Evolutionary conservation across 768 basidiomycete species (phyloP).

Genomic region (Lyophyllum atratum): DNA sequence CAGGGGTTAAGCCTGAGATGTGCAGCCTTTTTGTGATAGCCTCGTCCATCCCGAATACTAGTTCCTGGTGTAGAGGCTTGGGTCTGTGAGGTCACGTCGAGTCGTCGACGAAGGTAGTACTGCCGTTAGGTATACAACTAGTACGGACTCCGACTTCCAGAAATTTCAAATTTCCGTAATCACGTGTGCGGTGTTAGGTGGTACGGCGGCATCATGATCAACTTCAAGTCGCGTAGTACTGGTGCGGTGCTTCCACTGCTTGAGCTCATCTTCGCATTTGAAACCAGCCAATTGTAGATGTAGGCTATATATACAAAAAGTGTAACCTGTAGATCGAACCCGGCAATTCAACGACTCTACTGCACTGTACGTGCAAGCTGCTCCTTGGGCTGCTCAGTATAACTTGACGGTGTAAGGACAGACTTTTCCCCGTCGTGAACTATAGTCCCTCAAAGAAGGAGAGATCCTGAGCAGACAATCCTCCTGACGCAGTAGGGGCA

Average conservation of each 20-base stretch:
- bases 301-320: neutral
- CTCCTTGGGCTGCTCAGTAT: neutral
- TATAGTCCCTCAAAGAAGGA: slow-evolving; percentile 84
- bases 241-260: too few species aligned
- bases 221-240: too few species aligned
- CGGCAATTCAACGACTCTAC: neutral
- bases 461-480: slow-evolving; percentile 80
- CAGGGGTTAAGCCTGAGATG: slow-evolving; percentile 73
- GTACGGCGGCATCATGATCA: too few species aligned
- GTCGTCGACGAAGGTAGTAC: too few species aligned
- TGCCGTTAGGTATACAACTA: too few species aligned
- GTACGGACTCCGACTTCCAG: too few species aligned
- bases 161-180: too few species aligned
- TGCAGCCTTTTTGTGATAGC: slow-evolving; percentile 62
- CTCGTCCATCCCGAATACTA: slow-evolving; percentile 6
- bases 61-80: neutral
- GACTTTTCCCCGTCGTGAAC: neutral
- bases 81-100: too few species aligned
- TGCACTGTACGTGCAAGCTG: neutral
- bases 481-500: slow-evolving; percentile 36
- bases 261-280: too few species aligned
- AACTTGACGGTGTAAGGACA: neutral
- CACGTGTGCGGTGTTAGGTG: too few species aligned
- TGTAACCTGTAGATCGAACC: neutral
- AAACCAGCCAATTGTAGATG: neutral